Evolutionary conservation across 2,329 filamentous ascomycete species (phyloP), one percentile per base, ranked within the genome.

Genomic region (Nemania abortiva): DNA sequence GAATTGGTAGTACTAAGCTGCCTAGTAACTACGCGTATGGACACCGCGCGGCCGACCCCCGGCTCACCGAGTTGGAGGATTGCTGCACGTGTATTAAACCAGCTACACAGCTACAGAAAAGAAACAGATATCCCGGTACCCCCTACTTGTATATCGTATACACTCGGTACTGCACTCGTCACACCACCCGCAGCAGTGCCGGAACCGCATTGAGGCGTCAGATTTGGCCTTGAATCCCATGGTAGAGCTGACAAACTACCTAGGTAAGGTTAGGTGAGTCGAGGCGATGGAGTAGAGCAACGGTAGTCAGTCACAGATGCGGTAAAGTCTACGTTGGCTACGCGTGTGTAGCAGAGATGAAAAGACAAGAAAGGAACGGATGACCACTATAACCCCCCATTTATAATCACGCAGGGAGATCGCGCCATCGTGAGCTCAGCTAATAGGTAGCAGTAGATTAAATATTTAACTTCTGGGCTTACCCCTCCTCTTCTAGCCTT

Each of bases 401-500:
- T 69, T 57, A 69, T 61, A 64, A 72, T 71, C 54, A 49, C 29
- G 58, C 55, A 61, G 29, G 50, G 3, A 24, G 49, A 73, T 73
- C 69, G 70, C 71, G 71, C 70, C 71, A 73, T 73, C 66, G 57
- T 49, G 55, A 58, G 61, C 63, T 56, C 59, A 69, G 50, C 68
- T 70, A 65, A 62, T 47, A 10, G 49, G n/a, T n/a, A n/a, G n/a
- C 56, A 39, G 57, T 42, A 57, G 64, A 60, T 66, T n/a, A 70
- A 68, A 65, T 64, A 65, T 52, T n/a, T n/a, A n/a, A n/a, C 64
- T 54, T 59, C 55, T 18, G 29, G 52, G 54, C 53, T 37, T 69
- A 66, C 69, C 69, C 69, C 69, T 70, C 69, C 60, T 57, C 37
- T 42, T 2, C 49, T 45, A 52, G 47, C 65, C 61, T 61, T 29